A percentile compares a stretch with the other conserved stretches of the same genome.
phyloP scores from a whole-genome alignment of 306 rosid genomes.

The Chamaecrista fasciculata region DNA sequence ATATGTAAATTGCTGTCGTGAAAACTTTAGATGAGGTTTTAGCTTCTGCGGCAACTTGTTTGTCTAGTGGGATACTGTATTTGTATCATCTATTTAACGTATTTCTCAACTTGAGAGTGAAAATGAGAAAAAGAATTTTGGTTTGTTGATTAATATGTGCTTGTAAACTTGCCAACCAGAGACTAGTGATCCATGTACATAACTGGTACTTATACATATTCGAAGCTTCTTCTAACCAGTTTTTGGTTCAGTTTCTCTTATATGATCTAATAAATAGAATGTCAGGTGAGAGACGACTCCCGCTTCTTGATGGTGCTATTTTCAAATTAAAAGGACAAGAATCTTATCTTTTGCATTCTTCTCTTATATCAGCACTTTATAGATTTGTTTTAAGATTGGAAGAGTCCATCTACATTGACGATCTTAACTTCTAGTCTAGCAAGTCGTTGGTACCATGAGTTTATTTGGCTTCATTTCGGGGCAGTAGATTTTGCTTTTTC shows the following conservation, averaged over 20 bases:
- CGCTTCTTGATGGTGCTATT: neutral
- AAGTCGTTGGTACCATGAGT: neutral
- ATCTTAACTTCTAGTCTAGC: neutral
- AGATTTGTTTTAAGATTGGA: neutral
- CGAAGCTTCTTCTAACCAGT: constrained; percentile 14
- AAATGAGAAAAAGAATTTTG: constrained; percentile 26
- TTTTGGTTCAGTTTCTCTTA: neutral
- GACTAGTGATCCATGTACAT: constrained; percentile 40
- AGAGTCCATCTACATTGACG: neutral
- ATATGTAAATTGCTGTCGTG: constrained; percentile 32
- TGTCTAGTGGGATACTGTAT: constrained; percentile 30
- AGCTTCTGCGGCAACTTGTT: constrained; percentile 29
- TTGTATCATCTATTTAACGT: constrained; percentile 23
- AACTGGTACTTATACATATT: constrained; percentile 27
- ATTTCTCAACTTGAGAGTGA: constrained; percentile 5
- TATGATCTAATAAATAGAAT: neutral
- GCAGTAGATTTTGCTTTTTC: neutral
- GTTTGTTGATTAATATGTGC: constrained; percentile 6
- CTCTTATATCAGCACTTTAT: too few relatives aligned
- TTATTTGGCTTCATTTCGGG: neutral
- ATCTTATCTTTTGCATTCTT: neutral
- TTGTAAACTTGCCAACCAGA: constrained; percentile 32
- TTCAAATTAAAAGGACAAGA: neutral
- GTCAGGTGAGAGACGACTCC: neutral
- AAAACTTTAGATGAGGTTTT: constrained; percentile 26